A percentile compares a stretch with the other conserved stretches of the same genome.
phyloP scores from a whole-genome alignment of 257 asterid genomes.

The Plantago elongata region DNA sequence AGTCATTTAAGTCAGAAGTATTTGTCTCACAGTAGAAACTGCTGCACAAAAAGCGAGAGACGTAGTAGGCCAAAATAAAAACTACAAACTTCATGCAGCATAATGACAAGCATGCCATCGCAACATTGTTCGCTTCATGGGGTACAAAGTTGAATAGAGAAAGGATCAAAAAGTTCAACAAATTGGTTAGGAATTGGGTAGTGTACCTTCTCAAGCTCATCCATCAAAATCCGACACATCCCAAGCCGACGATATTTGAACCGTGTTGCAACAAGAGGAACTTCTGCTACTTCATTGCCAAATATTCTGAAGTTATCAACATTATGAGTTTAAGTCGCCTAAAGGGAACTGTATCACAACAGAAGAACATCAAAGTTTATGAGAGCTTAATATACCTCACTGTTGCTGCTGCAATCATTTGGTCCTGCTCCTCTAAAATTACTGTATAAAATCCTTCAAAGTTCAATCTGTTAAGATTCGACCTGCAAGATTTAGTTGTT shows the following conservation, averaged over 20 bases:
- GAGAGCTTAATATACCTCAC: slow-evolving; percentile 51
- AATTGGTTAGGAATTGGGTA: not conserved
- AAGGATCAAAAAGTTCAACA: not conserved
- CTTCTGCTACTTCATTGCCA: slow-evolving; percentile 82
- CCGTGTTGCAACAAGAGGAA: slow-evolving; percentile 85
- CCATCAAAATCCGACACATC: slow-evolving; percentile 84
- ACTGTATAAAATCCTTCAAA: slow-evolving; percentile 82
- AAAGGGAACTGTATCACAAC: slow-evolving; percentile 5
- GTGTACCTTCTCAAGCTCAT: slow-evolving; percentile 82
- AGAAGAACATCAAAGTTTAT: slow-evolving; percentile 10
- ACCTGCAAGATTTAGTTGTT: slow-evolving; percentile 48
- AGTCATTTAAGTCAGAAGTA: too few relatives aligned
- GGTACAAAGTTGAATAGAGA: slow-evolving; percentile 3
- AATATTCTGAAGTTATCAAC: slow-evolving; percentile 48
- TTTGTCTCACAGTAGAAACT: too few relatives aligned
- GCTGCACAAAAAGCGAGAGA: too few relatives aligned
- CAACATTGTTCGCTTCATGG: not conserved
- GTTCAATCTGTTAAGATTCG: slow-evolving; percentile 69
- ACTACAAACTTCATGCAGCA: too few relatives aligned
- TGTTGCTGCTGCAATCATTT: slow-evolving; percentile 64
- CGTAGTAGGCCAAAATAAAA: too few relatives aligned
- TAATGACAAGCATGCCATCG: too few relatives aligned
- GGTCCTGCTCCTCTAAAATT: slow-evolving; percentile 65
- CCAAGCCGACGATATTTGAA: slow-evolving; percentile 82
- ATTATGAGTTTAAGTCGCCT: slow-evolving; percentile 14